These are phyloP conservation scores for Penicillium paxilli DNA, from an alignment of 495 filamentous ascomycete species.

Conservation along the genomic window DNA sequence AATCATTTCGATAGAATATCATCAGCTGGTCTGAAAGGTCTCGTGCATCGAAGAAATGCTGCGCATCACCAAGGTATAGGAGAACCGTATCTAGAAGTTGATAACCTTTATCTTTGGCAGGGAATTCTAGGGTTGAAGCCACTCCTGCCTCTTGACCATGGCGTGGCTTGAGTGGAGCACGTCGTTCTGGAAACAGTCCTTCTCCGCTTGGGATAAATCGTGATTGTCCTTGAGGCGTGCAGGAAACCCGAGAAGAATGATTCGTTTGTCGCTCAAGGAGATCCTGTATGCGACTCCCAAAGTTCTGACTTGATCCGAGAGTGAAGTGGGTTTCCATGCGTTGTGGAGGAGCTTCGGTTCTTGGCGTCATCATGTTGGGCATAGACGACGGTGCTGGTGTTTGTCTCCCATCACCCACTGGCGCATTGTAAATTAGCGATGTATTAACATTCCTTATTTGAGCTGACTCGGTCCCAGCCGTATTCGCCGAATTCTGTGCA, in stretches of 20 bases:
- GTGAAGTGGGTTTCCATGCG: conserved; percentile 1
- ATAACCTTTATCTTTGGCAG: not conserved
- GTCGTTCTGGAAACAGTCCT: not conserved
- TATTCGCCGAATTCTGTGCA: not conserved
- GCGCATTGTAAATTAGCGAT: not conserved
- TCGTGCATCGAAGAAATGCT: not conserved
- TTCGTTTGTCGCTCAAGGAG: conserved; percentile 1
- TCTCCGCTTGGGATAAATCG: not conserved
- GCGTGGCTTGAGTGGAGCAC: not conserved
- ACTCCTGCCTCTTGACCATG: not conserved
- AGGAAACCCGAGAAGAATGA: not conserved
- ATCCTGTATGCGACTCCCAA: conserved; percentile 1
- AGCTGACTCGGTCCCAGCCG: not conserved
- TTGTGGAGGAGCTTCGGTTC: not conserved
- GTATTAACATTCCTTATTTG: not conserved
- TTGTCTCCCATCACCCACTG: not conserved
- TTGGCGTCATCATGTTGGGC: not conserved
- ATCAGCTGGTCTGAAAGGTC: not conserved
- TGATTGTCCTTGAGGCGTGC: not conserved
- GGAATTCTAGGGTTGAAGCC: not conserved
- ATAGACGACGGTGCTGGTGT: not conserved
- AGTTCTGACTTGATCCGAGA: conserved; percentile 8
- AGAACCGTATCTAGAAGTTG: not conserved
- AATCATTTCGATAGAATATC: not conserved
- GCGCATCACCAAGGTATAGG: not conserved